Evolutionary conservation across 2,329 filamentous ascomycete genomes (phyloP).

Genomic region (Aspergillus pseudotamarii): DNA sequence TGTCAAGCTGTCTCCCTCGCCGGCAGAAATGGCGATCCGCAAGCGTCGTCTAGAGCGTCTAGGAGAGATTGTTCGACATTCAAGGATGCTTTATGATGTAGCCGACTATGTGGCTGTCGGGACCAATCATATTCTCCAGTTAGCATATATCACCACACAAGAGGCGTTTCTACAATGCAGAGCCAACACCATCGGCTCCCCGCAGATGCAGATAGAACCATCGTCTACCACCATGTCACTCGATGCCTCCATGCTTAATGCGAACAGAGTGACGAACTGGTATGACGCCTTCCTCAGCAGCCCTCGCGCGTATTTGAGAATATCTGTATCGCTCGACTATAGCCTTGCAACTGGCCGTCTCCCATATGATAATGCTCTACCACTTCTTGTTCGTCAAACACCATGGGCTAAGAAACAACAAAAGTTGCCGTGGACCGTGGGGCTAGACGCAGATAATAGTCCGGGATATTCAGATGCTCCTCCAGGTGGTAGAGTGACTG

Average conservation of each 20-base stretch:
- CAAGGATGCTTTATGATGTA: not conserved
- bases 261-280: not conserved
- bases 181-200: not conserved
- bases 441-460: not conserved
- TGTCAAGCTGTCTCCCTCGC: not conserved
- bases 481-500: not conserved
- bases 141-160: not conserved
- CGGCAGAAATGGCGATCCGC: not conserved
- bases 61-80: not conserved
- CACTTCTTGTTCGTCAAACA: not conserved
- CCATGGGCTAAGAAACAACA: not conserved
- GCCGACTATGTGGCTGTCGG: not conserved
- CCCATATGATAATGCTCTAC: not conserved
- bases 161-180: not conserved
- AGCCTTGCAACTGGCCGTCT: not conserved
- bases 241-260: not conserved
- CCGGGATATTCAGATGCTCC: not conserved
- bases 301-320: not conserved
- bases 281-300: not conserved
- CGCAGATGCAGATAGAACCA: not conserved
- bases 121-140: not conserved
- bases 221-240: not conserved
- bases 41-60: not conserved
- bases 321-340: not conserved
- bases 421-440: not conserved